phyloP scores from a whole-genome alignment of 305 asterid species.

The Fraxinus sp. region DNA sequence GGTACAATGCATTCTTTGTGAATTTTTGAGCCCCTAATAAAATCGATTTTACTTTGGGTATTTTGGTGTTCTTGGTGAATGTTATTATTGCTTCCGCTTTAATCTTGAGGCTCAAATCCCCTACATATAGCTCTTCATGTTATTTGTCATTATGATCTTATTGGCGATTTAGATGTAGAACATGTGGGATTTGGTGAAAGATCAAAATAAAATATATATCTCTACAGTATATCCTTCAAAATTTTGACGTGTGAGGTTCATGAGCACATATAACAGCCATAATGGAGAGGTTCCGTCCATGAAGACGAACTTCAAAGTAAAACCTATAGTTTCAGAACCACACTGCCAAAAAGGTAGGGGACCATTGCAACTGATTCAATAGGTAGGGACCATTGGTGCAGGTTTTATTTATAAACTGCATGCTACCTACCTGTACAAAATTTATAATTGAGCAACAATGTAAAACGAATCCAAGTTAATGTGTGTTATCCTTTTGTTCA shows the following conservation, averaged over 20 bases:
- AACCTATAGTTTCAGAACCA: background rate
- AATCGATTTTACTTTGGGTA: too few relatives aligned
- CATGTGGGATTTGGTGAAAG: too few relatives aligned
- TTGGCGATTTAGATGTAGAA: too few relatives aligned
- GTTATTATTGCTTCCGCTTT: too few relatives aligned
- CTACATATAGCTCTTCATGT: too few relatives aligned
- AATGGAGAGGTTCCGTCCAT: background rate
- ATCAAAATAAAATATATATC: too few relatives aligned
- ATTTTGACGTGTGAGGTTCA: background rate
- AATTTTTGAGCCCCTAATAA: too few relatives aligned
- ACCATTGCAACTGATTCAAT: background rate
- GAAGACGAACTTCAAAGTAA: background rate
- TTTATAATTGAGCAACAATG: background rate
- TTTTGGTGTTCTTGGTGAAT: too few relatives aligned
- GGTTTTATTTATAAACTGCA: background rate
- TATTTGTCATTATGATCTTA: too few relatives aligned
- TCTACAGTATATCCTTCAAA: background rate
- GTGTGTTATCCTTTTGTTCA: background rate
- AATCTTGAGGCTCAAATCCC: too few relatives aligned
- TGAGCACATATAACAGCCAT: background rate
- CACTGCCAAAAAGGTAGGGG: background rate
- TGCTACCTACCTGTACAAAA: background rate
- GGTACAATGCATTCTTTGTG: too few relatives aligned
- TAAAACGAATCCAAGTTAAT: too few relatives aligned
- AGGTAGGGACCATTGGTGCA: background rate